Evolutionary conservation across 2,329 filamentous ascomycete species (phyloP), one percentile per base, ranked within the genome.

Genomic region (Cercospora sesami): DNA sequence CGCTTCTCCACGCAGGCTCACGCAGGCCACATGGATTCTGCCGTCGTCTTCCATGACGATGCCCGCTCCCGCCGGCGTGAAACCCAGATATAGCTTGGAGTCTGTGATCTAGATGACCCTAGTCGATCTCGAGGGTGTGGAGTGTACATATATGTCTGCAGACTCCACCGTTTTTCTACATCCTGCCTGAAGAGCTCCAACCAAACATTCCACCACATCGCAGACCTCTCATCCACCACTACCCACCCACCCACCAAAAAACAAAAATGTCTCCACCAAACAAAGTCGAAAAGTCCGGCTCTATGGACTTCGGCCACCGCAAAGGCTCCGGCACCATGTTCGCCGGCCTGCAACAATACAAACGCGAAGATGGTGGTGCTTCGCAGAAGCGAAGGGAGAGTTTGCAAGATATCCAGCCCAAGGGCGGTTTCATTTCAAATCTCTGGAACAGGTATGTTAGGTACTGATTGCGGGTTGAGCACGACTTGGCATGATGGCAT

Each of bases 281-380:
- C 63, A 59, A 66, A 62, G 48, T 69, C 62, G n/a, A 64, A 14
- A 66, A 67, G 36, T 58, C 42, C 58, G 61, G 64, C 61, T 64
- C 68, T 16, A 53, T 42, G n/a, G 64, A 65, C 36, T 66, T 64
- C 61, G 64, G 68, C 21, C 64, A 67, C 64, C 66, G 65, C 18
- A 58, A 67, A 30, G 65, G 65, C n/a, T 59, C 60, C 10, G 61
- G 55, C 21, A 53, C 57, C 18, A 57, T 69, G 57, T 69, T 69
- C 58, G 57, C 68, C n/a, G 68, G 68, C 14, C 31, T 69, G 9
- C 60, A 69, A 42, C 64, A 69, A 30, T 69, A 69, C 57, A 69
- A 69, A n/a, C 57, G 68, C 18, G 59, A 69, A 23, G 64, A 66
- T 9, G 61, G 60, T 0, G 14, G 31, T 16, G 68, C 68, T 2